Percentiles rank a stretch among this genome's conserved stretches.
Conservation (phyloP, 345 rosid genomes). For the Eucalyptus erythrocorys region DNA sequence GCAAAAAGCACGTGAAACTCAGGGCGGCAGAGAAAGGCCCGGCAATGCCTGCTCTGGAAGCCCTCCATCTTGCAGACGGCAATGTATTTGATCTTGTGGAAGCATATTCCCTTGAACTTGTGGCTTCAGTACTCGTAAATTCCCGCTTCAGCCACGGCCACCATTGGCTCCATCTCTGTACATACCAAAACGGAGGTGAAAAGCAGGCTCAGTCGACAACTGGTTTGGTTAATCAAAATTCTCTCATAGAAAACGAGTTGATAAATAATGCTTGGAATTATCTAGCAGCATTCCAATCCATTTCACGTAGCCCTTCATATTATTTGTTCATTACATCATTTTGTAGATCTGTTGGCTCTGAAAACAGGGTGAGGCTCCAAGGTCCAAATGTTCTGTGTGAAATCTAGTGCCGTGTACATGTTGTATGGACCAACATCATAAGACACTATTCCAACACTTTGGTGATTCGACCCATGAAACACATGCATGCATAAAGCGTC, state of each 20-base stretch:
- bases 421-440: neutral
- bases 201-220: neutral
- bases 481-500: neutral
- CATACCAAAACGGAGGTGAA: neutral
- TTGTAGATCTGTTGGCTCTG: neutral
- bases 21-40: conserved; percentile 16
- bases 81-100: conserved; percentile 8
- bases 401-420: neutral
- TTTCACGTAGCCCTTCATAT: neutral
- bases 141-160: conserved; percentile 1
- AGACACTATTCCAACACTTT: neutral
- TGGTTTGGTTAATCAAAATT: neutral
- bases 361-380: neutral
- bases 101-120: conserved; percentile 12
- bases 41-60: conserved; percentile 14
- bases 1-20: neutral
- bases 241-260: neutral
- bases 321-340: neutral
- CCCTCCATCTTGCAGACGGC: conserved; percentile 21
- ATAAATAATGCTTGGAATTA: neutral
- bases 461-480: neutral
- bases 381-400: neutral
- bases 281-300: neutral
- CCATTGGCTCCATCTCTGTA: neutral
- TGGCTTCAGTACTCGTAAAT: conserved; percentile 24